Conservation (phyloP, 345 rosid genomes). For the Euphorbia peplus region DNA sequence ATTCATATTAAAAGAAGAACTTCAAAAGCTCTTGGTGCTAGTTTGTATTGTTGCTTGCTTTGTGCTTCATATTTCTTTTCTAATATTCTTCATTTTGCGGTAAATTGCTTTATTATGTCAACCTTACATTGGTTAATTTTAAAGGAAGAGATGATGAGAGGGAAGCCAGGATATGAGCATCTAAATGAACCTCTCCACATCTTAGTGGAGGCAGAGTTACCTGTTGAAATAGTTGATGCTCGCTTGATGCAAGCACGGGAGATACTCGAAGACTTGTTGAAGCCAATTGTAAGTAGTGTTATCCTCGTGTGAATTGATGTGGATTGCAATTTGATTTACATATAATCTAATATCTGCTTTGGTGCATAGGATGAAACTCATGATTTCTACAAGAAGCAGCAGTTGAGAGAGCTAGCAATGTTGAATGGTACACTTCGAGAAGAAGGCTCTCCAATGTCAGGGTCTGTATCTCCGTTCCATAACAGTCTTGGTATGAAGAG, state of each 20-base stretch:
- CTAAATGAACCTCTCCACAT: conserved; percentile 92
- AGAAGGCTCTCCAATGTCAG: conserved; percentile 92
- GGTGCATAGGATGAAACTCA: conserved; percentile 78
- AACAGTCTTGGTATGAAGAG: conserved; percentile 93
- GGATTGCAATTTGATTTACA: background rate
- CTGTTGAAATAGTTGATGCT: conserved; percentile 82
- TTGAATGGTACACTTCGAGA: conserved; percentile 89
- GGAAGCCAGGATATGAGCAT: conserved; percentile 95
- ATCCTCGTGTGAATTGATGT: background rate
- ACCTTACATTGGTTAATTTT: conserved; percentile 10
- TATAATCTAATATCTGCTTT: background rate
- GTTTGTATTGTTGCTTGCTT: background rate
- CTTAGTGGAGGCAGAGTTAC: conserved; percentile 91
- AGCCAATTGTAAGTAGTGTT: conserved; percentile 61
- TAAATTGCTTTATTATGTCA: background rate
- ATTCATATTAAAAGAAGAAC: too few relatives aligned
- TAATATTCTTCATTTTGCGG: background rate
- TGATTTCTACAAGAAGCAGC: conserved; percentile 93
- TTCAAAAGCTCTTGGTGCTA: background rate
- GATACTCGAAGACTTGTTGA: conserved; percentile 87
- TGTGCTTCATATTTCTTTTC: background rate
- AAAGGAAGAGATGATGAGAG: conserved; percentile 96
- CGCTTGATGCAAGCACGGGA: conserved; percentile 91
- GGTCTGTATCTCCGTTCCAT: conserved; percentile 83
- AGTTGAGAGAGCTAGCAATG: conserved; percentile 89